Evolutionary conservation across 2,329 filamentous ascomycete species (phyloP).

Genomic region (Tympanopsis confertula): DNA sequence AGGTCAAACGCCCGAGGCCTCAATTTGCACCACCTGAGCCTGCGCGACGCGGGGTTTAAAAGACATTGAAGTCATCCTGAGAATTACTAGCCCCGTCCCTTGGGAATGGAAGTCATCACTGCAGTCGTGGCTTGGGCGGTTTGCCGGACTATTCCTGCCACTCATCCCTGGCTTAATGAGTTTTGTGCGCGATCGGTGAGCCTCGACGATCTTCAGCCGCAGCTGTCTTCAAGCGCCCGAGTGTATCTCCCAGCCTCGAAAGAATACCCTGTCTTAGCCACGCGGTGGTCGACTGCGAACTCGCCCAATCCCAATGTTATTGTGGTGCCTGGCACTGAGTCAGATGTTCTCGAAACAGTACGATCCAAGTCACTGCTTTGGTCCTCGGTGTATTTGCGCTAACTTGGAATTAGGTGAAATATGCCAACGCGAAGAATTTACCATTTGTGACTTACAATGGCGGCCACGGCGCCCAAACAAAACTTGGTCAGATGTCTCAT

Average conservation of each 20-base stretch:
- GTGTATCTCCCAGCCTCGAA: background rate
- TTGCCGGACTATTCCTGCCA: too few species aligned
- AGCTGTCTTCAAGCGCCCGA: background rate
- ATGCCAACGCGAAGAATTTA: slow-evolving; percentile 20
- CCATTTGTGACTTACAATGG: slow-evolving; percentile 25
- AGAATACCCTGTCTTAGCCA: slow-evolving; percentile 5
- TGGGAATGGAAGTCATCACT: too few species aligned
- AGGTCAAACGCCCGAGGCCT: too few species aligned
- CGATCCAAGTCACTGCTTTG: slow-evolving; percentile 2
- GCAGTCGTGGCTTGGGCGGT: too few species aligned
- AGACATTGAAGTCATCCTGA: too few species aligned
- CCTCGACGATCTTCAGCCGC: background rate
- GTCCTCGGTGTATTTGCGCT: slow-evolving; percentile 2
- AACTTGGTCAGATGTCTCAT: slow-evolving; percentile 20
- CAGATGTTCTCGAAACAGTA: slow-evolving; percentile 17
- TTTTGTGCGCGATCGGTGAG: too few species aligned
- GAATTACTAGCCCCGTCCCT: too few species aligned
- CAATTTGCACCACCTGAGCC: too few species aligned
- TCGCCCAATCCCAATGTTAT: slow-evolving; percentile 14
- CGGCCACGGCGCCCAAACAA: slow-evolving; percentile 24
- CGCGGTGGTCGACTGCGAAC: slow-evolving; percentile 14
- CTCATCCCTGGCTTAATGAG: too few species aligned
- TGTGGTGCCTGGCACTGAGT: slow-evolving; percentile 13
- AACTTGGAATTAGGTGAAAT: slow-evolving; percentile 20
- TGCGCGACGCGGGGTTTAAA: too few species aligned